phyloP scores from a whole-genome alignment of 306 rosid genomes.

The Benincasa hispida region DNA sequence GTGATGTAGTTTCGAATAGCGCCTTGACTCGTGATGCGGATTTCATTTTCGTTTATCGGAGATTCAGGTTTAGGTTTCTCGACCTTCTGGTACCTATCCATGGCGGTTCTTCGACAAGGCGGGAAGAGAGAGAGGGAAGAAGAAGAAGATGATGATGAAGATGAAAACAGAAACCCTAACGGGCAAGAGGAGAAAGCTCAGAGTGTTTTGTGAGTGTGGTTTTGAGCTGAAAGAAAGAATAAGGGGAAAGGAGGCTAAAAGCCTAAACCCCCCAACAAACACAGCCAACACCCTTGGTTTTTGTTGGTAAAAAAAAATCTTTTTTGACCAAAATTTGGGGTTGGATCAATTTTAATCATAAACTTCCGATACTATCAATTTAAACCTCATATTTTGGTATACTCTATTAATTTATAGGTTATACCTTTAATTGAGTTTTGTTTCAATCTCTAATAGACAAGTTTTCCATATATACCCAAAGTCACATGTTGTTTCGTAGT shows the following conservation, averaged over 20 bases:
- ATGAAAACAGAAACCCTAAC: conserved; percentile 7
- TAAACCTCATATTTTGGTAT: too few species aligned
- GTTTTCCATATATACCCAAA: too few species aligned
- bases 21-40: conserved; percentile 84
- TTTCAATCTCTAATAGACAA: too few species aligned
- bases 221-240: background rate
- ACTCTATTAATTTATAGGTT: too few species aligned
- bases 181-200: background rate
- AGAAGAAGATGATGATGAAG: background rate
- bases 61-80: conserved; percentile 71
- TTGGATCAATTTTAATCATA: too few species aligned
- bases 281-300: too few species aligned
- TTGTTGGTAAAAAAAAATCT: too few species aligned
- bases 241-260: background rate
- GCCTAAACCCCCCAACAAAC: background rate
- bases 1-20: conserved; percentile 95
- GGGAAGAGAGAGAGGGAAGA: background rate
- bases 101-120: conserved; percentile 9
- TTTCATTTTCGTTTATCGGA: conserved; percentile 37
- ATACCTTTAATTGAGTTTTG: too few species aligned
- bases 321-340: too few species aligned
- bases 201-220: background rate
- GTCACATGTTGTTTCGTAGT: too few species aligned
- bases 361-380: too few species aligned
- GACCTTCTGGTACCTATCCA: conserved; percentile 92